Evolutionary conservation across 495 filamentous ascomycete genomes (phyloP), one percentile per base, ranked within the genome.

Genomic region (Parmelia sp.): DNA sequence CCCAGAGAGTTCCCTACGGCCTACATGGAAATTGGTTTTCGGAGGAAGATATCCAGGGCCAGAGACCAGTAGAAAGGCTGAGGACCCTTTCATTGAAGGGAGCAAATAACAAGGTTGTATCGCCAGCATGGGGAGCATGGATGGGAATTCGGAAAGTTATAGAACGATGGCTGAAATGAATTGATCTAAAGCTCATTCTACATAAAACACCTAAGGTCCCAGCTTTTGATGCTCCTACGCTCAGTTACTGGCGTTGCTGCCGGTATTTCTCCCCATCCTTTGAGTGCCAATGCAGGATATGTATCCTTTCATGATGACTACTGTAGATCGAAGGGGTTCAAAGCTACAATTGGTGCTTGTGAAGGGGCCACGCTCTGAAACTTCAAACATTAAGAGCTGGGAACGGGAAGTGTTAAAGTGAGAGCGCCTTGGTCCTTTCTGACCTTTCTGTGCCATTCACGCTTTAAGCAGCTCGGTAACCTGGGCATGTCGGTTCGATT

Each of bases 1-100:
- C 86, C 23, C 85, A 86, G 71, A 70, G 85, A 35, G 86, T 89
- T 8, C 86, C 85, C 25, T 88, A 88, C 68, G 85, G 86, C 1
- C 71, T 89, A 61, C 86, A 89, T 74, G 85, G 85, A 12, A 78
- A 77, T 56, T 89, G 85, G 85, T 88, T 88, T 64, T 69, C 73
- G 0, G 82, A 86, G 71, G 77, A 80, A 61, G 73, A 86, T 66
- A 80, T 88, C 33, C 35, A 61, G 19, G 67, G 64, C 3, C 81
- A 84, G 68, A 72, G 75, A 37, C 67, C 69, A 15, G 23, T 68
- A 7, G 56, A 64, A n/a, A 47, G 23, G 21, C 12, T 61, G 2
- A 49, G 69, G 25, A 58, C 53, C 0, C 29, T 64, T 29, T 55
- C 61, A 53, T 44, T 2, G 0, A 21, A 39, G 29, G 29, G 40